phyloP scores from a whole-genome alignment of 164 flowering plant species.

The Magnolia sinica region DNA sequence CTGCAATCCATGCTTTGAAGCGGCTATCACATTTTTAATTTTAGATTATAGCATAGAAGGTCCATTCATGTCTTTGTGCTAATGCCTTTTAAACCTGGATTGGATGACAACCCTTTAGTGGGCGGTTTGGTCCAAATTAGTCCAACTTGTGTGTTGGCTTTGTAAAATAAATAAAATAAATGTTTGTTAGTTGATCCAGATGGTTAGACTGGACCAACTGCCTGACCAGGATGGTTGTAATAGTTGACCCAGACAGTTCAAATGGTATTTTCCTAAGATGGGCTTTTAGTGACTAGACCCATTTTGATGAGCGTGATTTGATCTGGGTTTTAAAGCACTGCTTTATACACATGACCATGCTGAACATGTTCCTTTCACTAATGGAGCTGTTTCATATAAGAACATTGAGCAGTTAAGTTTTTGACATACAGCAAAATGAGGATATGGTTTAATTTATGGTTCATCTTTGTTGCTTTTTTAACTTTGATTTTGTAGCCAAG shows the following conservation, averaged over 20 bases:
- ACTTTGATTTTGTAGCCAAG: conserved; percentile 49
- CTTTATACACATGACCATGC: background rate
- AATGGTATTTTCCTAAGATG: no score
- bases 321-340: no score
- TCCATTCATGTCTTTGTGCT: background rate
- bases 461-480: background rate
- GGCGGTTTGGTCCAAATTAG: no score
- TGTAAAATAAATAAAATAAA: no score
- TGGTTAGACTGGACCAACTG: background rate
- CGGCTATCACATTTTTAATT: background rate
- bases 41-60: background rate
- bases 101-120: no score
- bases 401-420: background rate
- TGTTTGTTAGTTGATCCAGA: background rate
- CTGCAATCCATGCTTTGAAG: background rate
- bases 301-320: background rate
- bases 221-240: background rate
- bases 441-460: background rate
- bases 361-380: background rate
- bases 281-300: background rate
- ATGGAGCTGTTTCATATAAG: background rate
- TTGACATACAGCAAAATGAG: background rate
- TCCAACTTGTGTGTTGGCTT: no score
- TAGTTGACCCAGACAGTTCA: no score
- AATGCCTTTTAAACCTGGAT: no score